A percentile compares a stretch with the other conserved stretches of the same genome.
Conservation (phyloP, 257 asterid genomes). For the Coffea eugenioides region DNA sequence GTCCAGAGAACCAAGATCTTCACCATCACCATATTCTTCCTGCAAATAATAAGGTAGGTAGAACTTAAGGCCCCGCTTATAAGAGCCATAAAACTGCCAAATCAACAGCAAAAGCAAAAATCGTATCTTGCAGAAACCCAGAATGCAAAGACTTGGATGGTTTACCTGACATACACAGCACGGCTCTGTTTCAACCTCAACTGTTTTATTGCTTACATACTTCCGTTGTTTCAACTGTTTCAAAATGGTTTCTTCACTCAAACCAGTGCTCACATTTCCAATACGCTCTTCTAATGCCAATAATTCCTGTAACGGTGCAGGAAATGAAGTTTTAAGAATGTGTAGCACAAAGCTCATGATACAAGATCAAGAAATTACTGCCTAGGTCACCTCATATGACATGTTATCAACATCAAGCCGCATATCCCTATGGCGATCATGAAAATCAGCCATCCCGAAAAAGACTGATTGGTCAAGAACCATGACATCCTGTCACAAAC, state of each 20-base stretch:
- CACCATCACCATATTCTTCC: constrained; percentile 44
- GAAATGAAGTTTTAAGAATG: not conserved
- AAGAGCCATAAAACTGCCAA: not conserved
- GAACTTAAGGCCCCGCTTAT: not conserved
- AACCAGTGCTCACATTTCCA: constrained; percentile 45
- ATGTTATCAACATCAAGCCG: constrained; percentile 54
- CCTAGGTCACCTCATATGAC: constrained; percentile 43
- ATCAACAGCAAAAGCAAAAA: not conserved
- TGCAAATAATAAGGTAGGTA: constrained; percentile 13
- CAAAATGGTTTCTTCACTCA: constrained; percentile 35
- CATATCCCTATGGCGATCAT: constrained; percentile 53
- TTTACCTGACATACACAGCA: constrained; percentile 52
- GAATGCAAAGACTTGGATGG: not conserved
- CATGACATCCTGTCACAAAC: constrained; percentile 38
- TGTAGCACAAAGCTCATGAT: not conserved
- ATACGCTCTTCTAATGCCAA: constrained; percentile 49
- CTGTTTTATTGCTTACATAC: constrained; percentile 19
- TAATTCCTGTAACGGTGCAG: constrained; percentile 29
- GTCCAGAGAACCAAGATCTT: constrained; percentile 39
- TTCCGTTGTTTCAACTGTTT: constrained; percentile 33
- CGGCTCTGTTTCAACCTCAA: constrained; percentile 34
- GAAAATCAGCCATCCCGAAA: constrained; percentile 39
- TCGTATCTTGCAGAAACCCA: not conserved
- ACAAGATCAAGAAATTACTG: not conserved
- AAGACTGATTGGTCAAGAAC: constrained; percentile 43